phyloP scores from a whole-genome alignment of 1,284 basidiomycete genomes.

The Ganoderma meredithae region DNA sequence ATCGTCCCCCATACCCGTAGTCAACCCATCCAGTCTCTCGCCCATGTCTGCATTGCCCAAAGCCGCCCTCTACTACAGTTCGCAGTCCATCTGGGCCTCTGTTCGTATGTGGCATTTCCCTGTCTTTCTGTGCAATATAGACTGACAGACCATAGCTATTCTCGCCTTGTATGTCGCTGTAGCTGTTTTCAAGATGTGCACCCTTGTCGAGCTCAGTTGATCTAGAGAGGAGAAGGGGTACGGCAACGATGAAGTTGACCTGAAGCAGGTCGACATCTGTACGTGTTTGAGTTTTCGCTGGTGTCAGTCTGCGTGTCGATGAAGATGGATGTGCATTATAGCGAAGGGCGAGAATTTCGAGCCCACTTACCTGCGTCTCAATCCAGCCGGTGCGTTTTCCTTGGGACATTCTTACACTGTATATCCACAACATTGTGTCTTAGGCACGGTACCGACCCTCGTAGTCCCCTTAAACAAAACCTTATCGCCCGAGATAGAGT shows the following conservation, averaged over 20 bases:
- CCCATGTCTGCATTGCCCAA: conserved; percentile 41
- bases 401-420: neutral
- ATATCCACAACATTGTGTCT: neutral
- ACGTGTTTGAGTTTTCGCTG: conserved; percentile 43
- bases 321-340: conserved; percentile 37
- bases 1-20: neutral
- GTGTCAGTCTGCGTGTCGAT: conserved; percentile 13
- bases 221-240: conserved; percentile 78
- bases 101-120: conserved; percentile 53
- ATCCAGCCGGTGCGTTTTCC: conserved; percentile 65
- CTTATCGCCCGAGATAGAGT: conserved; percentile 74
- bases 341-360: conserved; percentile 74
- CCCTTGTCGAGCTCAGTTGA: conserved; percentile 18
- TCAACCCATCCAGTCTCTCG: neutral
- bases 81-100: conserved; percentile 65
- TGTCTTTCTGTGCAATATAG: conserved; percentile 11
- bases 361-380: conserved; percentile 76
- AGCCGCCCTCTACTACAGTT: conserved; percentile 52
- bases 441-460: conserved; percentile 85
- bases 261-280: conserved; percentile 64
- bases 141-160: conserved; percentile 44
- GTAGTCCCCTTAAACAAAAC: conserved; percentile 84
- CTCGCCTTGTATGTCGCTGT: conserved; percentile 54
- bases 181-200: conserved; percentile 10
- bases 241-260: conserved; percentile 69